These are phyloP conservation scores for Ogataea siamensis DNA, from an alignment of 805 yeast species.

Conservation along the genomic window DNA sequence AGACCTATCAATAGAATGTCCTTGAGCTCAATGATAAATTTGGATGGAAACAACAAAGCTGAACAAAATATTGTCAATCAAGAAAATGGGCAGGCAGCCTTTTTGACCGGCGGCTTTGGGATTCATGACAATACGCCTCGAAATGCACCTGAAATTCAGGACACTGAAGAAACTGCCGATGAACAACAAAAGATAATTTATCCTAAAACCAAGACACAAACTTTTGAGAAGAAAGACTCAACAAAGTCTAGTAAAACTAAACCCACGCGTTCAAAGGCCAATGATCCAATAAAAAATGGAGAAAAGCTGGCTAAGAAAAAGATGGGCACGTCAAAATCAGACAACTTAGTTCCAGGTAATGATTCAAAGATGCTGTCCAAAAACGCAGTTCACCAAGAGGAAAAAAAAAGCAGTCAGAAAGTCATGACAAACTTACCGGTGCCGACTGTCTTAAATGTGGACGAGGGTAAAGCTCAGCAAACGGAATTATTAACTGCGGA, in stretches of 20 bases:
- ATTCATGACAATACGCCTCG: too few species aligned
- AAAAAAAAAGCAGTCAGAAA: constrained; percentile 6
- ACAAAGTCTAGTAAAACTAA: constrained; percentile 3
- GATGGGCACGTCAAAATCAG: background rate
- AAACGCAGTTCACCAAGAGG: constrained; percentile 1
- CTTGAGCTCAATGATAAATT: constrained; percentile 28
- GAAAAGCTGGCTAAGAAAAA: constrained; percentile 9
- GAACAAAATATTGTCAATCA: too few species aligned
- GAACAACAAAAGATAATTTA: background rate
- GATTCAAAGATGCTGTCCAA: background rate
- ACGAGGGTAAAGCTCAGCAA: constrained; percentile 6
- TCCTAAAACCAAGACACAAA: constrained; percentile 1
- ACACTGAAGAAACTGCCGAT: too few species aligned
- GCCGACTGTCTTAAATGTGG: constrained; percentile 20
- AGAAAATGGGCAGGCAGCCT: too few species aligned
- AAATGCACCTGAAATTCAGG: too few species aligned
- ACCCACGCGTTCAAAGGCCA: constrained; percentile 1
- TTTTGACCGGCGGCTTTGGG: too few species aligned
- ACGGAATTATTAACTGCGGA: constrained; percentile 1
- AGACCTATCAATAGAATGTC: constrained; percentile 21
- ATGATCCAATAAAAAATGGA: constrained; percentile 8
- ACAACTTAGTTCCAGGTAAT: background rate
- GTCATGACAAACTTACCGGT: constrained; percentile 17
- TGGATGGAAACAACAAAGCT: constrained; percentile 14
- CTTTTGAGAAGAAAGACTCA: constrained; percentile 8